Evolutionary conservation across 2,329 filamentous ascomycete genomes (phyloP).

Genomic region (Fusarium newnesense): DNA sequence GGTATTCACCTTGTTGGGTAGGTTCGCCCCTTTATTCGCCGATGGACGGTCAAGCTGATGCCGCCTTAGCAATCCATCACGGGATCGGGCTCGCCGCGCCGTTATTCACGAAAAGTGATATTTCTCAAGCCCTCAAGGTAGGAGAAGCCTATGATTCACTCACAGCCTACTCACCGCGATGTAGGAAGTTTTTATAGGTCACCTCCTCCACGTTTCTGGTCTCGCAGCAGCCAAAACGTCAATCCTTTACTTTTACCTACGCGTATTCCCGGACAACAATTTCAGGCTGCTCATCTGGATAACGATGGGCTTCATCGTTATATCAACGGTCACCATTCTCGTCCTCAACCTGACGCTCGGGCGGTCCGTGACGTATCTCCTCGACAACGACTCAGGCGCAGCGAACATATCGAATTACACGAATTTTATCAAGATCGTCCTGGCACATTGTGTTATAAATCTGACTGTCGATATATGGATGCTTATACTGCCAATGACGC

Average conservation of each 20-base stretch:
- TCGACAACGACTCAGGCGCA: neutral
- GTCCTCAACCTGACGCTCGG: neutral
- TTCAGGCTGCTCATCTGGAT: neutral
- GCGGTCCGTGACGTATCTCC: neutral
- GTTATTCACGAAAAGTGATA: neutral
- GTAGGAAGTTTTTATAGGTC: neutral
- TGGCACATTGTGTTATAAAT: neutral
- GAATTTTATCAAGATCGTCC: fast-evolving
- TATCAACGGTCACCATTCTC: fast-evolving
- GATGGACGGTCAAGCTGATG: too few relatives aligned
- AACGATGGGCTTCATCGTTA: neutral
- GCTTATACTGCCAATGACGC: slow-evolving; percentile 20
- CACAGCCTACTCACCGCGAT: too few relatives aligned
- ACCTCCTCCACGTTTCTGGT: neutral
- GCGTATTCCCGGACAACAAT: neutral
- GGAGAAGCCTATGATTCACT: neutral
- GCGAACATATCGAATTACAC: neutral
- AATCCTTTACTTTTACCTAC: slow-evolving; percentile 3
- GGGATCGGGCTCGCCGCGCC: neutral
- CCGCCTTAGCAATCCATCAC: neutral
- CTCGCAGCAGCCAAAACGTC: neutral
- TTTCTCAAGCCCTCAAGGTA: neutral
- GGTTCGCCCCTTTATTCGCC: too few relatives aligned
- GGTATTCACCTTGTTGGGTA: neutral
- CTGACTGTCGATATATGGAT: slow-evolving; percentile 16